These are phyloP conservation scores for Nicotiana knightiana DNA, from an alignment of 257 asterid species.

Conservation along the genomic window DNA sequence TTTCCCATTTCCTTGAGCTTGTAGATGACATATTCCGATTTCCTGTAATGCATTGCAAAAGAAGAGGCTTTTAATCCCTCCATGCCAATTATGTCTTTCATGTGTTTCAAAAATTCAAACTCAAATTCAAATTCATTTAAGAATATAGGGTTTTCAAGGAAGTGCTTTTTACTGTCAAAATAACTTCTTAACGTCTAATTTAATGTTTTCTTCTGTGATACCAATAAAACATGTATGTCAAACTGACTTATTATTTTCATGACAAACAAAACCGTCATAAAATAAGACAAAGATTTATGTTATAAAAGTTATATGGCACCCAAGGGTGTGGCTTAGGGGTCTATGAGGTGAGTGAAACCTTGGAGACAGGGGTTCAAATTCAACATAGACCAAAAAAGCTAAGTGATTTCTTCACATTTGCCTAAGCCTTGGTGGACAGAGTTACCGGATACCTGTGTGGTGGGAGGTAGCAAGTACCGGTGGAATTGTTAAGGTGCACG, in stretches of 20 bases:
- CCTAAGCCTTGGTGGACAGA: too few species aligned
- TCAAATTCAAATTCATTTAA: neutral
- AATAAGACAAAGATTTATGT: neutral
- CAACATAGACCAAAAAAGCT: too few species aligned
- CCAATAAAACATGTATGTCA: neutral
- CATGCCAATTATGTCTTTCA: neutral
- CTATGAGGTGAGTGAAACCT: neutral
- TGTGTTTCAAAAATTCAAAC: neutral
- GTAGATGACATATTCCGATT: constrained; percentile 72
- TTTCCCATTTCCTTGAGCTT: constrained; percentile 88
- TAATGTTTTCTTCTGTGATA: neutral
- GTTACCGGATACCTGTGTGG: too few species aligned
- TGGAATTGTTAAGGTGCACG: too few species aligned
- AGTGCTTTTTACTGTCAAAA: neutral
- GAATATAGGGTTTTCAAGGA: neutral
- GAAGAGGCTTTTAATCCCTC: neutral
- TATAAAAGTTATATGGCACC: neutral
- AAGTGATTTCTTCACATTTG: too few species aligned
- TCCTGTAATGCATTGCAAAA: constrained; percentile 34
- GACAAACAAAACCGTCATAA: neutral
- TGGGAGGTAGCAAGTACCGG: too few species aligned
- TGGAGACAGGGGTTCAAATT: neutral
- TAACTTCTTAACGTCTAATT: neutral
- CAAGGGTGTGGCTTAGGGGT: neutral
- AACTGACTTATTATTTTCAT: neutral